These are phyloP conservation scores for Hanseniaspora mollemarum DNA, from an alignment of 805 yeast species.

Conservation along the genomic window DNA sequence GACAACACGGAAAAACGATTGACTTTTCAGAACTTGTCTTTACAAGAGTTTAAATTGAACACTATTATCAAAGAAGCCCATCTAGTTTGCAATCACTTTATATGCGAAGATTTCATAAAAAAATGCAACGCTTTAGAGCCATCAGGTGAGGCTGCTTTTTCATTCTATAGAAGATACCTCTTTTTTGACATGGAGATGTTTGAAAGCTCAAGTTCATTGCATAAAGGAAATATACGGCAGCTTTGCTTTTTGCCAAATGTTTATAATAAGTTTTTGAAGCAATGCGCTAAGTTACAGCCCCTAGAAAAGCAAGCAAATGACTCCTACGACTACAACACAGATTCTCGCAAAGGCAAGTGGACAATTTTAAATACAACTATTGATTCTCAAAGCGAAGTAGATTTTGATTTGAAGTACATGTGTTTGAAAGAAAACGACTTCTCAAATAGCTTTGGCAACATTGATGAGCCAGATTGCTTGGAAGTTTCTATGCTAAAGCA, in stretches of 20 bases:
- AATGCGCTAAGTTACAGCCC: not conserved
- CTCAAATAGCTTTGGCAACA: too few relatives aligned
- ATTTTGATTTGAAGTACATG: constrained; percentile 10
- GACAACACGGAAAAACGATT: not conserved
- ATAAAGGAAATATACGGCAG: constrained; percentile 24
- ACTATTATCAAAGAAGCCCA: constrained; percentile 17
- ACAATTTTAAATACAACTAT: constrained; percentile 9
- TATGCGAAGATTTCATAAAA: constrained; percentile 1
- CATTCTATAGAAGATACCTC: constrained; percentile 18
- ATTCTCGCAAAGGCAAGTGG: not conserved
- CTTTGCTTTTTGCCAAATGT: constrained; percentile 24
- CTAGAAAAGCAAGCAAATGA: not conserved
- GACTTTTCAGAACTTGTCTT: constrained; percentile 11
- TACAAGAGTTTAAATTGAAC: constrained; percentile 18
- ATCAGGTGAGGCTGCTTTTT: constrained; percentile 17
- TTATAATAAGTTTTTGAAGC: constrained; percentile 19
- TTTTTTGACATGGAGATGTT: constrained; percentile 29
- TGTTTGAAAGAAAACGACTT: constrained; percentile 7
- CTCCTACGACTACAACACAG: not conserved
- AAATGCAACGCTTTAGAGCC: constrained; percentile 4
- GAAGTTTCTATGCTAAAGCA: too few relatives aligned
- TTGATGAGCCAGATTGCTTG: too few relatives aligned
- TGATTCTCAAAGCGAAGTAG: constrained; percentile 4
- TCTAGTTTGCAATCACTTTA: constrained; percentile 22
- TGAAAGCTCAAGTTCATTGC: constrained; percentile 15